These are phyloP conservation scores for Cystofilobasidium bisporidii DNA, from an alignment of 768 basidiomycete species.

Conservation along the genomic window DNA sequence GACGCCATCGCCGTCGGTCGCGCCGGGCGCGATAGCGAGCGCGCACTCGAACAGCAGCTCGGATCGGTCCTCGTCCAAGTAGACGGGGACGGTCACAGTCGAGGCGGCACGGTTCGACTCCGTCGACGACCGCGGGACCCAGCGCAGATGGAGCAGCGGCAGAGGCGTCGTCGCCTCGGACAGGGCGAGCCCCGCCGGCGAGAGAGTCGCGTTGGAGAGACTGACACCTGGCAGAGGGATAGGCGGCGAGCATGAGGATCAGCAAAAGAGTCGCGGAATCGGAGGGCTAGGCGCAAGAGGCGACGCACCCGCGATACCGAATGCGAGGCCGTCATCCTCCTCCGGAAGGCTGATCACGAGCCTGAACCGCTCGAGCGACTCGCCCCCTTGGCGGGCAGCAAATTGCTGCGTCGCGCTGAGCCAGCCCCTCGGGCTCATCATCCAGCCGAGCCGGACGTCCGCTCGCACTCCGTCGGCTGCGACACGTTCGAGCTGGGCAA, in stretches of 20 bases:
- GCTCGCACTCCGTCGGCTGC: slow-evolving; percentile 51
- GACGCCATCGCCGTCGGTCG: neutral
- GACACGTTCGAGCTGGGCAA: slow-evolving; percentile 72
- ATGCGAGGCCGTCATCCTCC: slow-evolving; percentile 57
- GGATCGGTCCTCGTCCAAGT: slow-evolving; percentile 70
- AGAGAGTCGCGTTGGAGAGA: slow-evolving; percentile 78
- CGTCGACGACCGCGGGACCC: too few relatives aligned
- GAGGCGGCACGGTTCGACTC: too few relatives aligned
- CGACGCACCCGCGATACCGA: slow-evolving; percentile 7
- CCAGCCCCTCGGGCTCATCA: slow-evolving; percentile 96
- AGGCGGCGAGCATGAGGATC: neutral
- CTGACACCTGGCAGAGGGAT: slow-evolving; percentile 53
- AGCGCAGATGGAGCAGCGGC: slow-evolving; percentile 64
- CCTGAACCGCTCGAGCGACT: slow-evolving; percentile 82
- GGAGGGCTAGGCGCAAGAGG: slow-evolving; percentile 26
- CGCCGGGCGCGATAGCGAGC: slow-evolving; percentile 57
- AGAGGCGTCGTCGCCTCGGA: slow-evolving; percentile 66
- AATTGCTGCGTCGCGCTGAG: slow-evolving; percentile 91
- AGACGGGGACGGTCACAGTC: slow-evolving; percentile 76
- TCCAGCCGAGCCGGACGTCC: slow-evolving; percentile 73
- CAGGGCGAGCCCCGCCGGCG: slow-evolving; percentile 56
- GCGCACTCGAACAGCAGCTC: slow-evolving; percentile 86
- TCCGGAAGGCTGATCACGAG: slow-evolving; percentile 70
- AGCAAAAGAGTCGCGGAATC: neutral
- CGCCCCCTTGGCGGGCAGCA: slow-evolving; percentile 83